Evolutionary conservation across 805 yeast species (phyloP).

Genomic region (Pichia insulana): DNA sequence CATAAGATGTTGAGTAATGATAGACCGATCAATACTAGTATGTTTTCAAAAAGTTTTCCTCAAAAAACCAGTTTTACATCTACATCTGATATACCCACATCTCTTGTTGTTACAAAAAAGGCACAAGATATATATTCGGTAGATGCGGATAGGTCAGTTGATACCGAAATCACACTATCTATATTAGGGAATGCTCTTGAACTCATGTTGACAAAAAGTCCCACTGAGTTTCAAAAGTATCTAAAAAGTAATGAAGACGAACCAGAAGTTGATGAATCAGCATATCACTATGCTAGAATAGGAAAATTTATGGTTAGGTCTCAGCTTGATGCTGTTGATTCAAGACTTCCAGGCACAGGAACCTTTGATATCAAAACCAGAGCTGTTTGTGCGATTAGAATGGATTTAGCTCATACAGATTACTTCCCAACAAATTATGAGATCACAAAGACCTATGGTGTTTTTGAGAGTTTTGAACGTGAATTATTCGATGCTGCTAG

Average conservation of each 20-base stretch:
- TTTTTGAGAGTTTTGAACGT: slow-evolving; percentile 70
- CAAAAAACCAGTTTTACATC: slow-evolving; percentile 28
- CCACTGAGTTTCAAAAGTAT: slow-evolving; percentile 39
- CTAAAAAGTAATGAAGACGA: slow-evolving; percentile 12
- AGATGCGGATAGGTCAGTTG: slow-evolving; percentile 61
- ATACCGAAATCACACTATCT: slow-evolving; percentile 59
- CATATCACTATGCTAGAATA: slow-evolving; percentile 64
- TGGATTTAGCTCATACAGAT: slow-evolving; percentile 53
- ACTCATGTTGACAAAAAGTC: slow-evolving; percentile 55
- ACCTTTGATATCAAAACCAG: slow-evolving; percentile 88
- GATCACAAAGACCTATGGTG: slow-evolving; percentile 52
- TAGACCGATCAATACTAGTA: slow-evolving; percentile 41
- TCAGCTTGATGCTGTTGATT: slow-evolving; percentile 78
- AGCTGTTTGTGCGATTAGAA: slow-evolving; percentile 80
- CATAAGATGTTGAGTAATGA: slow-evolving; percentile 62
- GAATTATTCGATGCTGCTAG: slow-evolving; percentile 70
- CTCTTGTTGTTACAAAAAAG: slow-evolving; percentile 40
- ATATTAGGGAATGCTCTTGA: slow-evolving; percentile 76
- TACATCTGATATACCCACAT: slow-evolving; percentile 44
- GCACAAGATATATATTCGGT: slow-evolving; percentile 41
- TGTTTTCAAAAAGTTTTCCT: slow-evolving; percentile 38
- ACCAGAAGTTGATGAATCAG: slow-evolving; percentile 9
- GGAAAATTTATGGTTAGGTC: slow-evolving; percentile 77
- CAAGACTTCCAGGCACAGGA: slow-evolving; percentile 78
- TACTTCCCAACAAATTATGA: slow-evolving; percentile 58